A percentile compares a stretch with the other conserved stretches of the same genome.
Conservation (phyloP, 805 yeast species). For the Yarrowia sp. region DNA sequence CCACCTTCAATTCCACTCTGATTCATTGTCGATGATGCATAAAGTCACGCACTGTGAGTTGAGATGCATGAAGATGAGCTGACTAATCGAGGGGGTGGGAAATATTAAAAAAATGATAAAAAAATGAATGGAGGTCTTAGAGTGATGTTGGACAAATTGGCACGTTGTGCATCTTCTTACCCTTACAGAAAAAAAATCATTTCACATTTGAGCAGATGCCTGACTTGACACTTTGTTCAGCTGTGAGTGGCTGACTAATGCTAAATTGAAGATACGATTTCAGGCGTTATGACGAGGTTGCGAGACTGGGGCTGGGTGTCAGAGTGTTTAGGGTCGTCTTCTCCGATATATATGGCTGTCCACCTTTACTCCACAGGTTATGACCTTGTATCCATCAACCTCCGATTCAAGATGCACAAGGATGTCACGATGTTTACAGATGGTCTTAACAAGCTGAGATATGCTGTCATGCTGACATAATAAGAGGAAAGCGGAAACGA, state of each 20-base stretch:
- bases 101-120: too few species aligned
- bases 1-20: conserved; percentile 39
- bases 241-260: too few species aligned
- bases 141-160: too few species aligned
- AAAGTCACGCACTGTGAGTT: conserved; percentile 28
- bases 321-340: neutral
- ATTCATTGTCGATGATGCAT: conserved; percentile 38
- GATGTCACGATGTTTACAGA: neutral
- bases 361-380: neutral
- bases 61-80: neutral
- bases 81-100: neutral
- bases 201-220: too few species aligned
- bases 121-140: too few species aligned
- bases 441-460: too few species aligned
- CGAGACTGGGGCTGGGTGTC: neutral
- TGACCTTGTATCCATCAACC: neutral
- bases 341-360: neutral
- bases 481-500: neutral
- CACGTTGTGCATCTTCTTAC: too few species aligned
- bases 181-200: too few species aligned
- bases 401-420: neutral
- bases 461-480: neutral
- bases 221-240: too few species aligned
- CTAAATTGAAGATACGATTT: too few species aligned
- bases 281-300: too few species aligned